Percentiles rank a stretch among this genome's conserved stretches.
phyloP scores from a whole-genome alignment of 306 rosid species.

The Citrullus mucosospermus region DNA sequence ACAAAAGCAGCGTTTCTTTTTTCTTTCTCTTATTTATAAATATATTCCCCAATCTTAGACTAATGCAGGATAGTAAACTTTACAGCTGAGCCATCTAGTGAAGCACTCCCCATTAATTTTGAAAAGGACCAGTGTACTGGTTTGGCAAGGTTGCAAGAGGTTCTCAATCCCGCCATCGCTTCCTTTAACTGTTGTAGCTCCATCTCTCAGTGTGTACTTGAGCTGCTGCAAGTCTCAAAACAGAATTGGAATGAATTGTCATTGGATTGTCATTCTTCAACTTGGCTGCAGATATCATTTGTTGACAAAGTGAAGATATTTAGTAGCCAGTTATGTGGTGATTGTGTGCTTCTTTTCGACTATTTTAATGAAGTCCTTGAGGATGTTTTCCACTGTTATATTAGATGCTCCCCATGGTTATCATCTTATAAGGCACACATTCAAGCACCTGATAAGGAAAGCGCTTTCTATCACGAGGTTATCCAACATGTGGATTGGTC shows the following conservation, averaged over 20 bases:
- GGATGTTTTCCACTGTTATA: slow-evolving; percentile 21
- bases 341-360: slow-evolving; percentile 30
- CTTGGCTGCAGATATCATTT: slow-evolving; percentile 22
- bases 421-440: slow-evolving; percentile 19
- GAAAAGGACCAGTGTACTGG: slow-evolving; percentile 17
- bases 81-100: slow-evolving; percentile 27
- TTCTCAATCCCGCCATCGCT: slow-evolving; percentile 9
- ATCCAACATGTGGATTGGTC: slow-evolving; percentile 22
- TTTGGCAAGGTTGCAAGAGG: slow-evolving; percentile 11
- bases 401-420: slow-evolving; percentile 25
- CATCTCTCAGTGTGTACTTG: slow-evolving; percentile 19
- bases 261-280: slow-evolving; percentile 19
- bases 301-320: slow-evolving; percentile 31
- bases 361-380: slow-evolving; percentile 36
- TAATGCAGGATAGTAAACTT: slow-evolving; percentile 14
- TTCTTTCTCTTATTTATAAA: neutral
- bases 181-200: slow-evolving; percentile 11
- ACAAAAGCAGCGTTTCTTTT: neutral
- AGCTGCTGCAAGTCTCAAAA: slow-evolving; percentile 31
- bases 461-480: slow-evolving; percentile 30
- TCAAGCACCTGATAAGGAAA: slow-evolving; percentile 22
- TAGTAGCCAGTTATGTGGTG: slow-evolving; percentile 16
- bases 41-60: slow-evolving; percentile 5
- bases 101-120: neutral
- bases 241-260: slow-evolving; percentile 35